These are phyloP conservation scores for Rhynchospora pubera DNA, from an alignment of 176 grass and related monocot genomes.

Conservation along the genomic window DNA sequence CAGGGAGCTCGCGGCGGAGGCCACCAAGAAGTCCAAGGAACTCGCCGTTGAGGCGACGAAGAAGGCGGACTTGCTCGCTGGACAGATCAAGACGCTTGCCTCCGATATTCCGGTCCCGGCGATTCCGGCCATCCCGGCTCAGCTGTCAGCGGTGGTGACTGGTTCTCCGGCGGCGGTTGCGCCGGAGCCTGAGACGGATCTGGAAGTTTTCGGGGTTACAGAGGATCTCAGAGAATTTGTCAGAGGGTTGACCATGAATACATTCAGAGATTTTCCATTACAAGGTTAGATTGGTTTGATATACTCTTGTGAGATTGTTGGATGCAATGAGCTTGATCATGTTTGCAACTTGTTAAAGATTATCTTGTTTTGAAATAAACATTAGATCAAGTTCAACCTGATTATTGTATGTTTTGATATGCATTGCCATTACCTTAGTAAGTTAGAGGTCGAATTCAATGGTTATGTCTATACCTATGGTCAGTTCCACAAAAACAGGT, in stretches of 20 bases:
- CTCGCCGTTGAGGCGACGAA: constrained; percentile 87
- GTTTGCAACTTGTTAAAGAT: neutral
- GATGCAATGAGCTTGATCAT: neutral
- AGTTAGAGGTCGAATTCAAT: neutral
- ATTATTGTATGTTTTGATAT: neutral
- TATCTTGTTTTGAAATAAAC: neutral
- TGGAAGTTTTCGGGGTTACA: constrained; percentile 62
- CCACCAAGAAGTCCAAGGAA: constrained; percentile 75
- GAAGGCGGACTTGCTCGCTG: constrained; percentile 85
- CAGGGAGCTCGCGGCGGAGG: constrained; percentile 79
- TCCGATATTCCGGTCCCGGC: constrained; percentile 58
- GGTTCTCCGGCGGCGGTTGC: constrained; percentile 1
- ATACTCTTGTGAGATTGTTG: constrained; percentile 23
- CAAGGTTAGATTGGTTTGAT: constrained; percentile 42
- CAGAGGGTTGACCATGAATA: constrained; percentile 80
- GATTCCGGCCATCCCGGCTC: constrained; percentile 34
- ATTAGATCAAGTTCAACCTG: neutral
- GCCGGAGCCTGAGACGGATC: constrained; percentile 35
- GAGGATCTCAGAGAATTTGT: constrained; percentile 93
- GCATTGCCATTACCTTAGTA: neutral
- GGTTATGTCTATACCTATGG: neutral
- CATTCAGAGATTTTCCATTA: constrained; percentile 89
- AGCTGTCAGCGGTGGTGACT: neutral
- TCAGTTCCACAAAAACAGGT: neutral
- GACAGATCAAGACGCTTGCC: constrained; percentile 89